Evolutionary conservation across 192 early-diverging fungal genomes (phyloP), one percentile per base, ranked within the genome.

Genomic region (Linnemannia zychae): DNA sequence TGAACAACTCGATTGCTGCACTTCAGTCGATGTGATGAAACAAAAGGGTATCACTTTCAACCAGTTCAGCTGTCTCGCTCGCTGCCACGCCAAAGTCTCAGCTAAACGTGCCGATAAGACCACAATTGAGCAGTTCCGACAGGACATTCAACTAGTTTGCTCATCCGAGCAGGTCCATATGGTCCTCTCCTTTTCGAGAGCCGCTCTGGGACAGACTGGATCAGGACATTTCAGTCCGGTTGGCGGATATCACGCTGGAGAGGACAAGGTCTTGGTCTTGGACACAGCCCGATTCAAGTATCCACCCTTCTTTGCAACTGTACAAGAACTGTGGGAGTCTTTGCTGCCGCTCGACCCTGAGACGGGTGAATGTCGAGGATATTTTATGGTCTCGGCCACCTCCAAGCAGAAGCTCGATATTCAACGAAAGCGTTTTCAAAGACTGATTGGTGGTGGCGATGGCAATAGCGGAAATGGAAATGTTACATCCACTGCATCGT

Each of bases 241-340:
- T 63, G 96, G 94, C 15, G 96, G 93, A 1, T 98, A 94, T 76
- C 92, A 96, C 67, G 87, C 91, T n/a, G 92, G 78, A 11, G 86
- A 88, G 12, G 91, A 95, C 65, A 91, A 90, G 76, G 96, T 92
- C 6, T 88, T 99, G 28, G 95, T 99, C 9, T 80, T 98, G 33
- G 98, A 99, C 78, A 95, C 92, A 16, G 98, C 97, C 0, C 88
- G 81, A 16, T 97, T 95, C 90, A 97, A 98, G 89, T 98, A 98
- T 73, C 98, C 98, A 13, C 92, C 92, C 17, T 99, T 96, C 86
- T 99, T 94, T 78, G 92, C 91, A 36, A 88, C 93, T 22, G 91
- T 93, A 0, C 88, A 94, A 38, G 80, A 90, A 31, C 88, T 99
- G 68, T 98, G 94, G 79, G 93, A 97, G 57, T 91, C 97, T 34